These are phyloP conservation scores for Panaeolus cyanescens DNA, from an alignment of 768 basidiomycete species.

Conservation along the genomic window DNA sequence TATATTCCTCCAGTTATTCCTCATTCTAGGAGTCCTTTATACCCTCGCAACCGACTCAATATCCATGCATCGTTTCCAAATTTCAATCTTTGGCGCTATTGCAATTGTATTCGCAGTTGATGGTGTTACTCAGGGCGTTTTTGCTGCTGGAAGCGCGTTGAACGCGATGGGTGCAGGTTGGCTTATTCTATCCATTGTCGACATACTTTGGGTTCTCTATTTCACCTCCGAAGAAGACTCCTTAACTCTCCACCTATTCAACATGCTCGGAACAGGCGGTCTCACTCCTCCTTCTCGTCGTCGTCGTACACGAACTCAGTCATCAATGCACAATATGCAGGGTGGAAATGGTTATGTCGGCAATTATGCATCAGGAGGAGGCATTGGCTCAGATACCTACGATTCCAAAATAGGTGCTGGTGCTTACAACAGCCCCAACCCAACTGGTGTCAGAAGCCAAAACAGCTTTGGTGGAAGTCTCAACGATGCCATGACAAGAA, in stretches of 20 bases:
- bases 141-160: slow-evolving; percentile 48
- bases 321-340: slow-evolving; percentile 65
- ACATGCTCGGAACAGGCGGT: slow-evolving; percentile 83
- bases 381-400: slow-evolving; percentile 70
- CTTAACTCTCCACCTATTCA: slow-evolving; percentile 81
- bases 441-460: slow-evolving; percentile 50
- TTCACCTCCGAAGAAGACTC: slow-evolving; percentile 98
- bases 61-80: slow-evolving; percentile 90
- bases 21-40: slow-evolving; percentile 72
- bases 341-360: slow-evolving; percentile 63
- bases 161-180: slow-evolving; percentile 93
- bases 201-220: slow-evolving; percentile 96
- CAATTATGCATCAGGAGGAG: slow-evolving; percentile 67
- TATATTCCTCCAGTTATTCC: slow-evolving; percentile 74
- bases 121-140: slow-evolving; percentile 72
- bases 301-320: slow-evolving; percentile 66
- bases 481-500: slow-evolving; percentile 37
- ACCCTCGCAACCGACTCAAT: slow-evolving; percentile 88
- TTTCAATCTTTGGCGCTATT: slow-evolving; percentile 85
- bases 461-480: slow-evolving; percentile 55
- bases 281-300: slow-evolving; percentile 81
- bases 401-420: slow-evolving; percentile 62
- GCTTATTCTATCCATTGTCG: slow-evolving; percentile 87
- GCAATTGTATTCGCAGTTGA: slow-evolving; percentile 85
- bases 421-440: slow-evolving; percentile 47